A percentile compares a stretch with the other conserved stretches of the same genome.
Evolutionary conservation across 164 flowering plant genomes (phyloP).

Genomic region (Pachysandra terminalis): DNA sequence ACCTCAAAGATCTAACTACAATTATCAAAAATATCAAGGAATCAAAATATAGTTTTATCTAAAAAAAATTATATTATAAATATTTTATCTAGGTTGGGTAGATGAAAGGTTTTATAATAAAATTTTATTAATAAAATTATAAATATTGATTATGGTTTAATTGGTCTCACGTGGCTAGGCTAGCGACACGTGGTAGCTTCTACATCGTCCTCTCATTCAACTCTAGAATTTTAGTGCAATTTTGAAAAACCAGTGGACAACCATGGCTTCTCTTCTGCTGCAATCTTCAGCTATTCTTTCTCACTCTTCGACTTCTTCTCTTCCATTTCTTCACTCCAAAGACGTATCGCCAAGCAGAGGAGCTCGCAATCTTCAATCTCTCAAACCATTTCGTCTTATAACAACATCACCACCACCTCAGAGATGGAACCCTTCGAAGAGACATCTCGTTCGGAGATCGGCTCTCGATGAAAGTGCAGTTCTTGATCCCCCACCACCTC

Average conservation of each 20-base stretch:
- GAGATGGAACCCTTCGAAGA: conserved; percentile 9
- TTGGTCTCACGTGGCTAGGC: too few relatives aligned
- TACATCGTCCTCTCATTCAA: too few relatives aligned
- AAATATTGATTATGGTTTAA: too few relatives aligned
- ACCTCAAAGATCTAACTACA: too few relatives aligned
- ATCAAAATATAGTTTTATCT: too few relatives aligned
- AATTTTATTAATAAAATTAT: too few relatives aligned
- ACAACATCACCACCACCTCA: background rate
- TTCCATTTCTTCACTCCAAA: background rate
- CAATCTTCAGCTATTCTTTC: conserved; percentile 11
- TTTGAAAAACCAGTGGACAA: background rate
- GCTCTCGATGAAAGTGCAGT: conserved; percentile 16
- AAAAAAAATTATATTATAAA: too few relatives aligned
- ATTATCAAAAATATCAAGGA: too few relatives aligned
- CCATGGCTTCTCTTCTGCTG: conserved; percentile 23
- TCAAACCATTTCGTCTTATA: background rate
- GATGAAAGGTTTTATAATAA: too few relatives aligned
- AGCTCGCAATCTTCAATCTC: conserved; percentile 3
- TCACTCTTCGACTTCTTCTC: conserved; percentile 10
- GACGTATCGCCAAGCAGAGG: background rate
- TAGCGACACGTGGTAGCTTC: too few relatives aligned
- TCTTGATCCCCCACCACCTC: conserved; percentile 30
- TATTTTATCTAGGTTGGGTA: too few relatives aligned
- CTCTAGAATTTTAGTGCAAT: too few relatives aligned
- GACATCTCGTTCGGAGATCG: conserved; percentile 13